Base-by-base conservation (phyloP, 768 basidiomycete species). In the Auriscalpium microsporum region DNA sequence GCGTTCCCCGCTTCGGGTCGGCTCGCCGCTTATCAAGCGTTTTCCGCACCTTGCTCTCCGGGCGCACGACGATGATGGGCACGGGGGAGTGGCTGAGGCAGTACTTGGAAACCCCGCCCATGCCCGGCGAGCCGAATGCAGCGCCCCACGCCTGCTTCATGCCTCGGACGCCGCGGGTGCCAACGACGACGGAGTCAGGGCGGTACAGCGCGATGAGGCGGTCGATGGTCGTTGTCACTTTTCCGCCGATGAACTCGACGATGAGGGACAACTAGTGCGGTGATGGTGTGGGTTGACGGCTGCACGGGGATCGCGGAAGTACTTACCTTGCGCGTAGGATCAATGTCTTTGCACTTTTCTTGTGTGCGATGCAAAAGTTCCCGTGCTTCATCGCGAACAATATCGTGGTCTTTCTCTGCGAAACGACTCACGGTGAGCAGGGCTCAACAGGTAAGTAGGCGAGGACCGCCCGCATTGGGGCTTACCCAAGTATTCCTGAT, bases 1-100 rank as follows among this genome's bases (percentile, higher is more conserved):
- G 87, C 44, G 75, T 81, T 4, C 90, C 90, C 17, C 92, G 78
- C 71, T 93, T 96, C 3, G 93, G 93, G 64, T 96, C 85, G 48
- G 87, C 89, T 46, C 86, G 78, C 28, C 94, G 79, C 68, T 96
- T 95, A 63, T 87, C 91, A 46, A 87, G 73, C 0, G 83, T 82
- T 68, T 94, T 94, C 59, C 82, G 80, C 33, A 94, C 84, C 65
- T 94, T 92, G 38, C 89, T 78, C 63, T 92, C 90, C 2, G 93
- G 91, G 3, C 92, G 79, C 44, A 98, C 94, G 51, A 98, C 95
- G 58, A 98, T 93, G 62, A 96, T 90, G 2, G 95, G 95, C 0
- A 99, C 92, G 1, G 95, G 93, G 1, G 92, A 94, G 65, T 90
- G 93, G 16, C 88, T 86, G 45, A 96, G 80, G 58, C 89, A 91